Percentiles rank a stretch among this genome's conserved stretches.
Evolutionary conservation across 2,329 filamentous ascomycete genomes (phyloP).

Genomic region (Emergomyces orientalis): DNA sequence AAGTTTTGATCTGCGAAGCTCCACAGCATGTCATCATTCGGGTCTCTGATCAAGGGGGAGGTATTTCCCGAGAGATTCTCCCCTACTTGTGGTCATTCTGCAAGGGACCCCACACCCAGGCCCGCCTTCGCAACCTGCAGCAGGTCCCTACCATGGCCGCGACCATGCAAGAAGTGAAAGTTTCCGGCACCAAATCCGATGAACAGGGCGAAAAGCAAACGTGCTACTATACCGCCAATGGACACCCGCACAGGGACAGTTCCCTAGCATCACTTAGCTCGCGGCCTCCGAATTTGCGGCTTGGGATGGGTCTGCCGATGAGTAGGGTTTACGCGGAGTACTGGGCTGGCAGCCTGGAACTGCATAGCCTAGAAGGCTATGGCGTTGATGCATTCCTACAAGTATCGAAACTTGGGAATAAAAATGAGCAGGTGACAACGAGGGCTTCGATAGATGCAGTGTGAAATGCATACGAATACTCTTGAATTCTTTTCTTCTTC

Average conservation of each 20-base stretch:
- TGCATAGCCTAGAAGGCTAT: conserved; percentile 91
- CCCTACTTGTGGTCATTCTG: conserved; percentile 95
- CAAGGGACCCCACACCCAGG: conserved; percentile 73
- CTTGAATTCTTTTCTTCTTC: background rate
- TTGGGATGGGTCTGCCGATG: conserved; percentile 89
- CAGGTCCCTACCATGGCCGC: conserved; percentile 86
- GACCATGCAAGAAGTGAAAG: conserved; percentile 76
- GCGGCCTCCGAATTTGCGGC: conserved; percentile 71
- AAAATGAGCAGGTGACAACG: conserved; percentile 85
- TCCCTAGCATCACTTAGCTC: conserved; percentile 73
- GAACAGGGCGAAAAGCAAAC: conserved; percentile 6
- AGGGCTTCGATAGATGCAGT: conserved; percentile 69
- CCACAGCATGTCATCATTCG: conserved; percentile 92
- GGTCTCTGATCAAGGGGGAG: conserved; percentile 90
- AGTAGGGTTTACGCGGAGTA: conserved; percentile 95
- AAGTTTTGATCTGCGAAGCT: conserved; percentile 89
- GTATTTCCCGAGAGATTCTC: conserved; percentile 73
- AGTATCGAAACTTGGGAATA: conserved; percentile 93
- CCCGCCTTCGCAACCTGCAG: conserved; percentile 72
- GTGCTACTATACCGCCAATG: conserved; percentile 15
- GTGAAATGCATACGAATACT: conserved; percentile 28
- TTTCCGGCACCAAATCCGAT: conserved; percentile 30
- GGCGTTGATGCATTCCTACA: conserved; percentile 93
- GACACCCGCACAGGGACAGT: conserved; percentile 40
- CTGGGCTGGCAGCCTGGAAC: conserved; percentile 84